Evolutionary conservation across 1,139 yeast genomes (phyloP).

Genomic region (Pichia sp.): DNA sequence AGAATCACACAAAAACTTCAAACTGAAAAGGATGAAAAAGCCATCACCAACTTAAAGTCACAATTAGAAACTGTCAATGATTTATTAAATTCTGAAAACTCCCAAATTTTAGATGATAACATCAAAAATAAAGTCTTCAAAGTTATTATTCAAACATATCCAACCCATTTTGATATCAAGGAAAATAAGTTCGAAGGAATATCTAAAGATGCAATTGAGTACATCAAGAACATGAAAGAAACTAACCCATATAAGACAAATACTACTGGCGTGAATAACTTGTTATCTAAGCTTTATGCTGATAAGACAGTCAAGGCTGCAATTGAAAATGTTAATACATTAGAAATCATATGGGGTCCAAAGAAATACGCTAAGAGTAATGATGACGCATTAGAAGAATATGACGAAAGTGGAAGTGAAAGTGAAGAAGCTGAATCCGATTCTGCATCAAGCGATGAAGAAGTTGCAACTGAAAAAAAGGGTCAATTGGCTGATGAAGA

Average conservation of each 20-base stretch:
- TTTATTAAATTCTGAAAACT: slow-evolving; percentile 4
- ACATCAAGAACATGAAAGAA: slow-evolving; percentile 29
- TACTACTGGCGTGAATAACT: slow-evolving; percentile 40
- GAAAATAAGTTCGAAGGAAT: slow-evolving; percentile 21
- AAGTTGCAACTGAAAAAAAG: not conserved
- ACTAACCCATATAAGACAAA: slow-evolving; percentile 48
- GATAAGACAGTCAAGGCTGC: slow-evolving; percentile 47
- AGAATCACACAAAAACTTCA: slow-evolving; percentile 6
- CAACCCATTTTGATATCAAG: slow-evolving; percentile 11
- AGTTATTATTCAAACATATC: slow-evolving; percentile 21
- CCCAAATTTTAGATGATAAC: slow-evolving; percentile 9
- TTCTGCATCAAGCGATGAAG: too few relatives aligned
- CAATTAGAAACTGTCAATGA: slow-evolving; percentile 6
- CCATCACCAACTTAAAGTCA: not conserved
- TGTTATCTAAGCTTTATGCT: slow-evolving; percentile 61
- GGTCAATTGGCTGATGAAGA: slow-evolving; percentile 12
- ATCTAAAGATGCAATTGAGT: slow-evolving; percentile 33
- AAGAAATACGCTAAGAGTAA: slow-evolving; percentile 24
- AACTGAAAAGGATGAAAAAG: slow-evolving; percentile 17
- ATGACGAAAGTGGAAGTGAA: slow-evolving; percentile 38
- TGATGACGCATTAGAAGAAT: too few relatives aligned
- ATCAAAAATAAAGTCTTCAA: slow-evolving; percentile 18
- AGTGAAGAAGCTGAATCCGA: slow-evolving; percentile 23
- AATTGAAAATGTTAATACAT: slow-evolving; percentile 48
- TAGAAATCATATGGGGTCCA: slow-evolving; percentile 52